phyloP scores from a whole-genome alignment of 2,329 filamentous ascomycete genomes.

The Diaporthe sp. region DNA sequence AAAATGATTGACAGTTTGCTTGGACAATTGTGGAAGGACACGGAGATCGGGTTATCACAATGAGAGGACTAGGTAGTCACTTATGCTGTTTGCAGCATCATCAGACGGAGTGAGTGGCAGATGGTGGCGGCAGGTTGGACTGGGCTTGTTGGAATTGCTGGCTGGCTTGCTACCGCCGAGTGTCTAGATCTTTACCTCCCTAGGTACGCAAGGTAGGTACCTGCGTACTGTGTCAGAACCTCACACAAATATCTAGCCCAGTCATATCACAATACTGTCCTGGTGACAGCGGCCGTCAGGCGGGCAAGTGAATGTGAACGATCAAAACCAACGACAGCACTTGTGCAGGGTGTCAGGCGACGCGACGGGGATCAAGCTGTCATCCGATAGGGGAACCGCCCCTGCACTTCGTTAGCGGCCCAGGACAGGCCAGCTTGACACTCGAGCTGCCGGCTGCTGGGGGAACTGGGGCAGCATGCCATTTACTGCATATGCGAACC shows the following conservation, averaged over 20 bases:
- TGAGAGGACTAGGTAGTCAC: neutral
- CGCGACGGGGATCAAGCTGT: constrained; percentile 23
- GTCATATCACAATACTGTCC: constrained; percentile 2
- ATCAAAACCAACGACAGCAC: neutral
- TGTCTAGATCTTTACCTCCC: neutral
- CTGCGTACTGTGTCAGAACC: neutral
- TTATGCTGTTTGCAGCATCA: neutral
- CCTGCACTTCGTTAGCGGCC: constrained; percentile 3
- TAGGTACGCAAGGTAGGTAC: neutral
- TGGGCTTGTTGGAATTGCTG: neutral
- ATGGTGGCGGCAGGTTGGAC: neutral
- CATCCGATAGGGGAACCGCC: constrained; percentile 26
- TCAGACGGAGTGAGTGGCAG: neutral
- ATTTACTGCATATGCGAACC: constrained; percentile 22
- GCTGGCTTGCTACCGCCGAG: too few species aligned
- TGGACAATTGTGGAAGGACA: neutral
- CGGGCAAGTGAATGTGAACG: neutral
- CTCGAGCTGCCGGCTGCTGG: constrained; percentile 25
- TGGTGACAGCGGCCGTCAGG: constrained; percentile 17
- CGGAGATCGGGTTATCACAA: constrained; percentile 8
- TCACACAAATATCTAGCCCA: neutral
- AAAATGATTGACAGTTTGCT: neutral
- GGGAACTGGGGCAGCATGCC: constrained; percentile 1
- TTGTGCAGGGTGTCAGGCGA: constrained; percentile 18
- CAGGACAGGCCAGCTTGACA: constrained; percentile 33